These are phyloP conservation scores for Isatis lusitanica DNA, from an alignment of 441 rosid species.

Conservation along the genomic window DNA sequence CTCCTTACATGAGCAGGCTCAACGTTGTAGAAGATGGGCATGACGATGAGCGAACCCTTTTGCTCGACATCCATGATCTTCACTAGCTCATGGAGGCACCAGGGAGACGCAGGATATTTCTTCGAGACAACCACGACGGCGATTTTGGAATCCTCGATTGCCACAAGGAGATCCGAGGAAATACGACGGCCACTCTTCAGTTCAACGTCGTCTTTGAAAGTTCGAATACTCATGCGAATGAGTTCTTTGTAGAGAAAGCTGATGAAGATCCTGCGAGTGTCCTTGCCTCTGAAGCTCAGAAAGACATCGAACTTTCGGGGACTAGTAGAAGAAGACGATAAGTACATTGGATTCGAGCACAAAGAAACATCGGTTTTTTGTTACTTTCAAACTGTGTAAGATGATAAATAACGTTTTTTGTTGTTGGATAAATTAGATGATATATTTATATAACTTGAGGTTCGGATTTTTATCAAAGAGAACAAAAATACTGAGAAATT, in stretches of 20 bases:
- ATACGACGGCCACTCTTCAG: slow-evolving; percentile 47
- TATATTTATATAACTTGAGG: neutral
- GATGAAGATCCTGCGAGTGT: slow-evolving; percentile 44
- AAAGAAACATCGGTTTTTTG: too few relatives aligned
- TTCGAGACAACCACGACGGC: slow-evolving; percentile 43
- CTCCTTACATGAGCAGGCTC: slow-evolving; percentile 28
- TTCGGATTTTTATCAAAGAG: neutral
- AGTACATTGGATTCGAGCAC: neutral
- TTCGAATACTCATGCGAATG: slow-evolving; percentile 25
- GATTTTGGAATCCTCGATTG: slow-evolving; percentile 45
- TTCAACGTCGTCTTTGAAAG: slow-evolving; percentile 48
- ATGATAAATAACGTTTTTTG: neutral
- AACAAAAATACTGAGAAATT: neutral
- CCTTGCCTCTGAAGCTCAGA: slow-evolving; percentile 57
- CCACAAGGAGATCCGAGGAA: slow-evolving; percentile 35
- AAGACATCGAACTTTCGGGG: slow-evolving; percentile 46
- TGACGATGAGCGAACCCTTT: slow-evolving; percentile 30
- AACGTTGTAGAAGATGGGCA: slow-evolving; percentile 44
- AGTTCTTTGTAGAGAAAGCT: slow-evolving; percentile 38
- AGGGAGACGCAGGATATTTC: slow-evolving; percentile 42
- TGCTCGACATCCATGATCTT: slow-evolving; percentile 39
- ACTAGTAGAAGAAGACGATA: slow-evolving; percentile 5
- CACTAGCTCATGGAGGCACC: slow-evolving; percentile 51
- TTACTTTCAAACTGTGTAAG: too few relatives aligned
- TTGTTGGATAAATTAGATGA: neutral